Evolutionary conservation across 345 rosid species (phyloP).

Genomic region (Lenwebbia sp.): DNA sequence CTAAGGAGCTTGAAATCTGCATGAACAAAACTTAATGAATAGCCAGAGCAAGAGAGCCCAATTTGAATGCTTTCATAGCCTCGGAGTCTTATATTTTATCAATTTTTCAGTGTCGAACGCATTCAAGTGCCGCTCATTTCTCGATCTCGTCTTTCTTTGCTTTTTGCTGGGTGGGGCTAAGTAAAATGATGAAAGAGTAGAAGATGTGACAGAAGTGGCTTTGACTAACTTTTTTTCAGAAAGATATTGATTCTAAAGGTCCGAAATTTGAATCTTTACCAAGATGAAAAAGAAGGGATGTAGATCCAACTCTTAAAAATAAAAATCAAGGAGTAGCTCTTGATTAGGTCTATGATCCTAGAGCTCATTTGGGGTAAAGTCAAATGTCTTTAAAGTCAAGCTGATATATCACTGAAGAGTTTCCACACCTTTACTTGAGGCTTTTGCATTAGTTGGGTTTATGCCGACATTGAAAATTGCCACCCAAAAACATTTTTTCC

Average conservation of each 20-base stretch:
- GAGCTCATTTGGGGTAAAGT: background rate
- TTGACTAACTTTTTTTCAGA: background rate
- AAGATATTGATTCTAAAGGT: background rate
- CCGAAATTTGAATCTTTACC: background rate
- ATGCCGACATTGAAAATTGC: background rate
- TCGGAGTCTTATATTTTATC: background rate
- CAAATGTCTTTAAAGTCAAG: background rate
- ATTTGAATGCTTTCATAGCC: too few relatives aligned
- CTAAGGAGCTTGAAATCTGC: too few relatives aligned
- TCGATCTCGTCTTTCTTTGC: background rate
- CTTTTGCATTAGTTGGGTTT: background rate
- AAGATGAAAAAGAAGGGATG: background rate
- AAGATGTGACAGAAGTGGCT: background rate
- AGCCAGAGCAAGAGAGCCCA: too few relatives aligned
- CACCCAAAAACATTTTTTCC: background rate
- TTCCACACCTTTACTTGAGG: background rate
- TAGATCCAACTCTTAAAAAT: background rate
- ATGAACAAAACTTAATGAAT: too few relatives aligned
- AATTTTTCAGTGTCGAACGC: background rate
- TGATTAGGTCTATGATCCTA: background rate
- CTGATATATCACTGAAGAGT: background rate
- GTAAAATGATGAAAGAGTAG: background rate
- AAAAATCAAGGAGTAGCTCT: background rate
- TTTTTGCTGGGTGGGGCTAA: background rate
- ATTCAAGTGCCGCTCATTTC: background rate